Percentiles rank a stretch among this genome's conserved stretches.
These are phyloP conservation scores for Coemansia sp. DNA, from an alignment of 192 early-diverging fungal species.

Conservation along the genomic window DNA sequence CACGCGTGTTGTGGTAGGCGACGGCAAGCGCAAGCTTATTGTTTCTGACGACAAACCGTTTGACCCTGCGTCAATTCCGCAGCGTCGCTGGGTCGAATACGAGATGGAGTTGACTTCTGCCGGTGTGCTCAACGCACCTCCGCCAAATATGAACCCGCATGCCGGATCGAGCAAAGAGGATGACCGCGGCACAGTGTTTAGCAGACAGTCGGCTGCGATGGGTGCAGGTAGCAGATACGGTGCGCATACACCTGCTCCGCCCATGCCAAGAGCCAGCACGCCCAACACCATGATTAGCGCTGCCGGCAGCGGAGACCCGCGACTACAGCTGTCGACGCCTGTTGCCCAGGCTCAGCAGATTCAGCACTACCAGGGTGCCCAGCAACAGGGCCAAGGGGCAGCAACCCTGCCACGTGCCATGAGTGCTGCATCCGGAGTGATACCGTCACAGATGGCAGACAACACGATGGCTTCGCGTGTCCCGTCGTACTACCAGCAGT, in stretches of 20 bases:
- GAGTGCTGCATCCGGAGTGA: slow-evolving; percentile 13
- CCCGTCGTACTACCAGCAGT: slow-evolving; percentile 25
- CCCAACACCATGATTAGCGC: slow-evolving; percentile 30
- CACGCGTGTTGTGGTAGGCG: slow-evolving; percentile 79
- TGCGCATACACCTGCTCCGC: slow-evolving; percentile 10
- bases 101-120: slow-evolving; percentile 69
- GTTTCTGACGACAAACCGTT: slow-evolving; percentile 75
- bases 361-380: slow-evolving; percentile 31
- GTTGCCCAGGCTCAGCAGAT: slow-evolving; percentile 38
- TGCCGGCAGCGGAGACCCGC: slow-evolving; percentile 22
- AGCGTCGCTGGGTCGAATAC: slow-evolving; percentile 83
- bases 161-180: slow-evolving; percentile 39
- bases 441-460: slow-evolving; percentile 7
- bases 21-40: slow-evolving; percentile 64
- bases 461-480: slow-evolving; percentile 15
- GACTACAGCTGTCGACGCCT: slow-evolving; percentile 33
- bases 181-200: slow-evolving; percentile 29
- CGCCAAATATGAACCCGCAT: slow-evolving; percentile 46
- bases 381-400: no score
- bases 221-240: slow-evolving; percentile 16
- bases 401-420: slow-evolving; percentile 11
- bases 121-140: slow-evolving; percentile 41
- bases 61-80: slow-evolving; percentile 81
- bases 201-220: slow-evolving; percentile 24
- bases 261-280: slow-evolving; percentile 24